Percentiles rank a stretch among this genome's conserved stretches.
These are phyloP conservation scores for Cucumis melo DNA, from an alignment of 306 rosid genomes.

Conservation along the genomic window DNA sequence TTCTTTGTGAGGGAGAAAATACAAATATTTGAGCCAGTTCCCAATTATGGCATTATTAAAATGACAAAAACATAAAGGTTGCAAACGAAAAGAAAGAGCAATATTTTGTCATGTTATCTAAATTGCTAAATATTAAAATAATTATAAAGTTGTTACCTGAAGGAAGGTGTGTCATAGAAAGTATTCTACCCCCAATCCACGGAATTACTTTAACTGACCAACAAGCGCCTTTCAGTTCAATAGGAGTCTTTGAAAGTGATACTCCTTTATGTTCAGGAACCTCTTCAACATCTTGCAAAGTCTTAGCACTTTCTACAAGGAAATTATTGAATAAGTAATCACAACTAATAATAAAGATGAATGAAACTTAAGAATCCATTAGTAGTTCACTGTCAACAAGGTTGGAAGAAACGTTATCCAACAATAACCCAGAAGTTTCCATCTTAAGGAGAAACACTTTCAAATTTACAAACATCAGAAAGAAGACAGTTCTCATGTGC, in stretches of 20 bases:
- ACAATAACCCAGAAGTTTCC: not conserved
- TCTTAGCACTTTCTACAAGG: conserved; percentile 48
- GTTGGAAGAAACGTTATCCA: not conserved
- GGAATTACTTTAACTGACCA: conserved; percentile 75
- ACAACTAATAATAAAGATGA: not conserved
- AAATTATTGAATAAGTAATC: conserved; percentile 8
- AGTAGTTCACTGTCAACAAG: not conserved
- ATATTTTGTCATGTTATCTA: not conserved
- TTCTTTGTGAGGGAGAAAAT: not conserved
- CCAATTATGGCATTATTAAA: not conserved
- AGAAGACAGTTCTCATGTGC: not conserved
- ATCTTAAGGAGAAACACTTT: not conserved
- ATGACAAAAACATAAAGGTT: not conserved
- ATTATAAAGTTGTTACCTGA: conserved; percentile 38
- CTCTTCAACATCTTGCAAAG: conserved; percentile 52
- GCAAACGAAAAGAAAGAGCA: not conserved
- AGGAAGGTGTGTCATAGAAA: conserved; percentile 72
- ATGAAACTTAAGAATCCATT: not conserved
- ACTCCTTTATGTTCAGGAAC: conserved; percentile 48
- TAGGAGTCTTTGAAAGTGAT: conserved; percentile 47
- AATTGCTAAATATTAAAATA: not conserved
- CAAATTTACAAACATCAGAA: not conserved
- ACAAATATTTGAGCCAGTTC: not conserved
- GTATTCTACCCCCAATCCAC: conserved; percentile 93
- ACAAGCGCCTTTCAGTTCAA: conserved; percentile 57